Conservation (phyloP, 768 basidiomycete species). For the Auricularia cornea region DNA sequence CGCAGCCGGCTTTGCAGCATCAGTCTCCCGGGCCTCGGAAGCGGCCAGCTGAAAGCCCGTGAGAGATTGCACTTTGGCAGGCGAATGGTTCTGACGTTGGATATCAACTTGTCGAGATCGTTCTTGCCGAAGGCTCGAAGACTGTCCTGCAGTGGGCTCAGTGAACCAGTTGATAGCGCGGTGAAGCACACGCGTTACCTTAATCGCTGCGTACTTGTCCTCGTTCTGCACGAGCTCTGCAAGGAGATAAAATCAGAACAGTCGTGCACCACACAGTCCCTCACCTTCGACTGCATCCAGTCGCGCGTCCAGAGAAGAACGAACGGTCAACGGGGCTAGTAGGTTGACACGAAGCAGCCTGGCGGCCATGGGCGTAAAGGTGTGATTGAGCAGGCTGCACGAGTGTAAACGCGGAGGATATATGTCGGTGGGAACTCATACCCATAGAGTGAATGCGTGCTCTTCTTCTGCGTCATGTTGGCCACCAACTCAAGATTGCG, state of each 20-base stretch:
- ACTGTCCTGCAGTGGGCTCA: neutral
- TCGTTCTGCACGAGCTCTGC: slow-evolving; percentile 71
- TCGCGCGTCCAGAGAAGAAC: slow-evolving; percentile 63
- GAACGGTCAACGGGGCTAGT: slow-evolving; percentile 73
- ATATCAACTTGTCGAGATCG: slow-evolving; percentile 1
- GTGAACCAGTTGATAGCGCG: slow-evolving; percentile 16
- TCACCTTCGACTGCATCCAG: slow-evolving; percentile 84
- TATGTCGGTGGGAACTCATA: slow-evolving; percentile 27
- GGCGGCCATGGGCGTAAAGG: slow-evolving; percentile 84
- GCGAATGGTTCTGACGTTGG: slow-evolving; percentile 2
- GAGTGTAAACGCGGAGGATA: neutral
- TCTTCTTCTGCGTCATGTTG: slow-evolving; percentile 62
- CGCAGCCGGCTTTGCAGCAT: slow-evolving; percentile 53
- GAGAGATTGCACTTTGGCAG: neutral
- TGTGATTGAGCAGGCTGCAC: slow-evolving; percentile 62
- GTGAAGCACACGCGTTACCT: slow-evolving; percentile 56
- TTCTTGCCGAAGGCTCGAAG: neutral
- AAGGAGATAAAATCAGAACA: slow-evolving; percentile 3
- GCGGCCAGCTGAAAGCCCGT: slow-evolving; percentile 47
- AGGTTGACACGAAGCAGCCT: slow-evolving; percentile 73
- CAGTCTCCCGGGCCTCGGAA: slow-evolving; percentile 45
- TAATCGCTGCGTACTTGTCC: slow-evolving; percentile 59
- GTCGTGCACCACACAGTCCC: no score
- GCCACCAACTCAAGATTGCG: slow-evolving; percentile 83
- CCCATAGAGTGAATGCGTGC: slow-evolving; percentile 74